Evolutionary conservation across 495 filamentous ascomycete genomes (phyloP), one percentile per base, ranked within the genome.

Genomic region (Hyaloscypha hepaticicola): DNA sequence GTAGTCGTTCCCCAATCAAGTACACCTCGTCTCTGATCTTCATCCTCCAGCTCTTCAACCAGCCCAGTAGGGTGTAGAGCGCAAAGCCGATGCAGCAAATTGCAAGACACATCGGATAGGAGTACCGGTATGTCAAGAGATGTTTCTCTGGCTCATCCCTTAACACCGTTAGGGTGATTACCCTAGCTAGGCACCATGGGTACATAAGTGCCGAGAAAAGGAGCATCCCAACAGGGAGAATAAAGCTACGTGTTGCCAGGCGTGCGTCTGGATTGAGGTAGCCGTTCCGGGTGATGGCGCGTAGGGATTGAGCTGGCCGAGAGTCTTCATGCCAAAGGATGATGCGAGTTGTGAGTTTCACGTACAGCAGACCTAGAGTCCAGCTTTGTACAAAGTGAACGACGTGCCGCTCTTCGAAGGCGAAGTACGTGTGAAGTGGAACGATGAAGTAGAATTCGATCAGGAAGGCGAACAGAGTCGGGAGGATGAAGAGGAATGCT

Each of bases 1-100:
- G 70, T 27, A 99, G 77, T 33, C 93, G 79, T 78, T 98, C 93
- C 2, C 95, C 95, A 71, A 97, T 95, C 66, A 98, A 78, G 71
- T 98, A 99, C 8, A 96, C 94, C 76, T 99, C 95, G 72, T 99
- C 95, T 33, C 89, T 78, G 55, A 99, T 92, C 67, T 85, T 86
- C 70, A 86, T 82, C 72, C 90, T 86, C 95, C 95, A 99, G 49
- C 83, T 79, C 26, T 85, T 82, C 64, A 94, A 83, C 33, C 88
- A 77, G 49, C 83, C 84, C 45, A 93, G 75, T 48, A 88, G 76
- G 60, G 80, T 79, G 55, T 76, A 78, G 22, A 73, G 55, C 29
- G 72, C 69, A 45, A 88, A 77, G 9, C 82, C 75, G 3, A 67
- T 52, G 24, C 56, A 59, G 1, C 21, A 53, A 3, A 58, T 2